Conservation (phyloP, 805 yeast species). For the Saccharomycopsis fodiens region DNA sequence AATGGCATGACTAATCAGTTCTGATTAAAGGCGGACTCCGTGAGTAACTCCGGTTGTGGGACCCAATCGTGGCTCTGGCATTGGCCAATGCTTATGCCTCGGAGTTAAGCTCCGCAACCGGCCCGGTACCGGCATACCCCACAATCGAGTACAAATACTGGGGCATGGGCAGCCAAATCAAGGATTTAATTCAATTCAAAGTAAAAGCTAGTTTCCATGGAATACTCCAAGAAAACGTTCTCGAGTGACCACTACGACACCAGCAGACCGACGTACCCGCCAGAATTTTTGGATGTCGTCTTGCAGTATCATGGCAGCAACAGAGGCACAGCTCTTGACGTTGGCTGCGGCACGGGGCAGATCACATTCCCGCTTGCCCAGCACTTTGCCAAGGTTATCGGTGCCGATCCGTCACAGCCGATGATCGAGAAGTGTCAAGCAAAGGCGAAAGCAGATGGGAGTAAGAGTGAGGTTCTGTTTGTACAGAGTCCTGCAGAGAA, state of each 20-base stretch:
- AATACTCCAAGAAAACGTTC: too few species aligned
- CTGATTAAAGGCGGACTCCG: too few species aligned
- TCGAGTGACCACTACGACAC: constrained; percentile 34
- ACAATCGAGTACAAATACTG: too few species aligned
- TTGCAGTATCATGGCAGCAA: constrained; percentile 33
- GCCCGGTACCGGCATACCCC: too few species aligned
- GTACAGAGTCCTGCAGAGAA: constrained; percentile 22
- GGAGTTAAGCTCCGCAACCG: too few species aligned
- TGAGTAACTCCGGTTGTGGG: too few species aligned
- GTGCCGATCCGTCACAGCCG: constrained; percentile 51
- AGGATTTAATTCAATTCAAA: too few species aligned
- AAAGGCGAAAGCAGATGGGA: constrained; percentile 19
- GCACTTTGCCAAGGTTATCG: constrained; percentile 44
- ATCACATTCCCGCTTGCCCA: constrained; percentile 48
- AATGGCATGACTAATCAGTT: too few species aligned
- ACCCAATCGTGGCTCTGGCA: too few species aligned
- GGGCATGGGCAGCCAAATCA: too few species aligned
- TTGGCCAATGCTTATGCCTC: too few species aligned
- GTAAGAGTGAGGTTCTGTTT: constrained; percentile 23
- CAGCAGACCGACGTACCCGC: constrained; percentile 65
- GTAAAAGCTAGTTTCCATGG: too few species aligned
- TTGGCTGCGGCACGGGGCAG: constrained; percentile 79
- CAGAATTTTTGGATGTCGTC: constrained; percentile 36
- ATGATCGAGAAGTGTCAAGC: constrained; percentile 45
- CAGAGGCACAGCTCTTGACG: constrained; percentile 48